phyloP scores from a whole-genome alignment of 2,329 filamentous ascomycete genomes.

The Aspergillus spinulosporus region DNA sequence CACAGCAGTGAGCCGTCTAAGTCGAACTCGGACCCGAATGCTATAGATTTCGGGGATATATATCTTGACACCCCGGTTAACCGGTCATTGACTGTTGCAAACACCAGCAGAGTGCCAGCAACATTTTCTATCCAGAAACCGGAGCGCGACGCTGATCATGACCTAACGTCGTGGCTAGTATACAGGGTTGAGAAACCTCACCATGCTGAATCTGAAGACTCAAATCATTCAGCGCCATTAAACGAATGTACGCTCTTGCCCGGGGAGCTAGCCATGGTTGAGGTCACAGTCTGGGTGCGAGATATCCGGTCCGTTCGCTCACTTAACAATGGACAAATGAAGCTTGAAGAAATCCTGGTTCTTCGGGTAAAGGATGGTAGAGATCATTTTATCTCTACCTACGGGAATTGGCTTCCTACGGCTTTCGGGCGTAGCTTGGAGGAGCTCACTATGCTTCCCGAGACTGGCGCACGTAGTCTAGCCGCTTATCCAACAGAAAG shows the following conservation, averaged over 20 bases:
- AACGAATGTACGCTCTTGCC: slow-evolving; percentile 71
- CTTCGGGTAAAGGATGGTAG: slow-evolving; percentile 79
- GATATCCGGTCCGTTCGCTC: slow-evolving; percentile 63
- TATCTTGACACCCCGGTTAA: slow-evolving; percentile 66
- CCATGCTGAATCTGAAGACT: slow-evolving; percentile 33
- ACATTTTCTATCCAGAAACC: slow-evolving; percentile 77
- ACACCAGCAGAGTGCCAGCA: slow-evolving; percentile 81
- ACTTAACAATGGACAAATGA: slow-evolving; percentile 67
- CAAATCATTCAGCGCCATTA: slow-evolving; percentile 28
- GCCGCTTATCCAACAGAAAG: slow-evolving; percentile 30
- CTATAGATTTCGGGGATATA: slow-evolving; percentile 77
- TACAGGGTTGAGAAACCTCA: slow-evolving; percentile 62
- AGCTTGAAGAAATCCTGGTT: slow-evolving; percentile 83
- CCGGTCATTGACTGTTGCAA: slow-evolving; percentile 78
- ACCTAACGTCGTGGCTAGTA: slow-evolving; percentile 67
- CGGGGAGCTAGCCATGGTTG: slow-evolving; percentile 74
- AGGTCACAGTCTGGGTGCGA: slow-evolving; percentile 67
- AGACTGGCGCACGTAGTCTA: slow-evolving; percentile 73
- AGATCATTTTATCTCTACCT: slow-evolving; percentile 87
- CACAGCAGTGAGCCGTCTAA: slow-evolving; percentile 38
- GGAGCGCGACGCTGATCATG: slow-evolving; percentile 46
- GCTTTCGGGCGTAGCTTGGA: slow-evolving; percentile 84
- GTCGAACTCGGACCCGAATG: slow-evolving; percentile 46
- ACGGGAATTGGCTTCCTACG: slow-evolving; percentile 75
- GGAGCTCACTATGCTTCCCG: slow-evolving; percentile 80